Percentiles rank a stretch among this genome's conserved stretches.
phyloP scores from a whole-genome alignment of 73 alveolate species.

The Paramecium caudatum region DNA sequence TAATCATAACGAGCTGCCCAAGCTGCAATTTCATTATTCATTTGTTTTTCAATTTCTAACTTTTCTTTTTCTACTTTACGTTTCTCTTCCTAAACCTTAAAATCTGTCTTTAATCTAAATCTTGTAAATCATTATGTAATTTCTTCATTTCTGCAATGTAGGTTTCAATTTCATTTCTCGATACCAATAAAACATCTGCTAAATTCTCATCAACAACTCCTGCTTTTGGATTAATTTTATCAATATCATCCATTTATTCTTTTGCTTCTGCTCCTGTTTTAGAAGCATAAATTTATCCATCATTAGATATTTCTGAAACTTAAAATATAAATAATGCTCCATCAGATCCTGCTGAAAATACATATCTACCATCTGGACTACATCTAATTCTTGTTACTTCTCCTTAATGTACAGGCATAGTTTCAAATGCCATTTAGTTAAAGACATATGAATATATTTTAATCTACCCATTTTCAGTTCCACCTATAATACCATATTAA shows the following conservation, averaged over 20 bases:
- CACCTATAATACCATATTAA: slow-evolving; percentile 79
- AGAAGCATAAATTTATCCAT: slow-evolving; percentile 65
- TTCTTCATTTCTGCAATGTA: slow-evolving; percentile 83
- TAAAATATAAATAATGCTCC: slow-evolving; percentile 87
- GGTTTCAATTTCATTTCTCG: slow-evolving; percentile 84
- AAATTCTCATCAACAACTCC: slow-evolving; percentile 88
- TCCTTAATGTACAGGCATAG: slow-evolving; percentile 86
- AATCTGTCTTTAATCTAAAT: slow-evolving; percentile 85
- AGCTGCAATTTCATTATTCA: slow-evolving; percentile 79
- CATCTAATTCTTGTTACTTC: slow-evolving; percentile 82
- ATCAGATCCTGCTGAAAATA: slow-evolving; percentile 91
- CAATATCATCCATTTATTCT: slow-evolving; percentile 77
- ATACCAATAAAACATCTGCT: slow-evolving; percentile 91
- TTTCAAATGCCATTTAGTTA: slow-evolving; percentile 78
- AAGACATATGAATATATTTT: slow-evolving; percentile 76
- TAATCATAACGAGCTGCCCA: slow-evolving; percentile 85
- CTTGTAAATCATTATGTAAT: slow-evolving; percentile 81
- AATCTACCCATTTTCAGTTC: slow-evolving; percentile 81
- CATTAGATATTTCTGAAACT: slow-evolving; percentile 79
- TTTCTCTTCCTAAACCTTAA: slow-evolving; percentile 79
- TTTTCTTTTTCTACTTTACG: slow-evolving; percentile 74
- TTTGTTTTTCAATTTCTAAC: slow-evolving; percentile 80
- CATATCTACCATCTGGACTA: slow-evolving; percentile 91
- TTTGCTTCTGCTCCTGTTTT: slow-evolving; percentile 73
- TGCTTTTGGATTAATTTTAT: slow-evolving; percentile 77